Percentiles rank a stretch among this genome's conserved stretches.
phyloP scores from a whole-genome alignment of 208 protist genomes.

The Jaenimonas drosophilae region DNA sequence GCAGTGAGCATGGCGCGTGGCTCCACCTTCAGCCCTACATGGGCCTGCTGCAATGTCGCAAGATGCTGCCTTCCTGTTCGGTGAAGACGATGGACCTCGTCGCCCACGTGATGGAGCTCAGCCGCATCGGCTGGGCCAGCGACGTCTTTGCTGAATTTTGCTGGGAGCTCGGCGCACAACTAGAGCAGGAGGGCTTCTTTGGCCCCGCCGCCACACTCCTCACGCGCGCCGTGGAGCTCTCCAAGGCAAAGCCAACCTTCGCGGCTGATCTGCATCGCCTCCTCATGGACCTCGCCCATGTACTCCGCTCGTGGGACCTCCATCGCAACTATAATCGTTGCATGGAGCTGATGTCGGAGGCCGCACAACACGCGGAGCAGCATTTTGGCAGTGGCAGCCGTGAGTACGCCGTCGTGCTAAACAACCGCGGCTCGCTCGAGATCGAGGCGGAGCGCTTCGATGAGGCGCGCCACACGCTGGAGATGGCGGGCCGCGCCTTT shows the following conservation, averaged over 20 bases:
- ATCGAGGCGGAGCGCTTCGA: slow-evolving; percentile 46
- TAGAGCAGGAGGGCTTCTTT: slow-evolving; percentile 53
- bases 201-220: slow-evolving; percentile 37
- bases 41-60: slow-evolving; percentile 60
- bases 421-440: slow-evolving; percentile 53
- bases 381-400: slow-evolving; percentile 40
- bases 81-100: slow-evolving; percentile 58
- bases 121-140: slow-evolving; percentile 61
- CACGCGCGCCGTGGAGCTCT: slow-evolving; percentile 50
- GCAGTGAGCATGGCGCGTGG: slow-evolving; percentile 72
- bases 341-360: slow-evolving; percentile 43
- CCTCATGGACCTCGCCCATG: slow-evolving; percentile 54
- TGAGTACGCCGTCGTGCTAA: slow-evolving; percentile 49
- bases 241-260: slow-evolving; percentile 50
- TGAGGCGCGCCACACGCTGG: slow-evolving; percentile 28
- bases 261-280: slow-evolving; percentile 35
- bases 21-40: slow-evolving; percentile 72
- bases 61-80: slow-evolving; percentile 56
- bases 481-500: slow-evolving; percentile 23
- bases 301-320: slow-evolving; percentile 62
- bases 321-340: slow-evolving; percentile 32
- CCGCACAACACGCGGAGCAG: slow-evolving; percentile 29
- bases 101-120: slow-evolving; percentile 49
- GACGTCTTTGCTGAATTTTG: slow-evolving; percentile 67
- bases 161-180: slow-evolving; percentile 48